Evolutionary conservation across 257 asterid species (phyloP), one percentile per base, ranked within the genome.

Genomic region (Primulina tabacum): DNA sequence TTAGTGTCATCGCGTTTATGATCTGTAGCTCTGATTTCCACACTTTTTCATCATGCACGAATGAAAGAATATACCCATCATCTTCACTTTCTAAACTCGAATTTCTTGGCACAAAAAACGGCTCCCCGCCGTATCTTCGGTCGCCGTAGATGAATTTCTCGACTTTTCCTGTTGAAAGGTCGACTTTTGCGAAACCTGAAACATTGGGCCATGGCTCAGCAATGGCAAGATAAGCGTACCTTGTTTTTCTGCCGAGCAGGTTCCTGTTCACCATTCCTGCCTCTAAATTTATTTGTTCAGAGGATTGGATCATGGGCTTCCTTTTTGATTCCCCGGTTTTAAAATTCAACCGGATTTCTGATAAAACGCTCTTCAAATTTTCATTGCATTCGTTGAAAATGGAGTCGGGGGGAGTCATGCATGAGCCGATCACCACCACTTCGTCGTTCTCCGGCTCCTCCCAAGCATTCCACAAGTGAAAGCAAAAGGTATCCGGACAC

Each of bases 131-230:
- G 14, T 40, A 82, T 55, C 37, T 77, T 2, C 29, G 18, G 4
- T 75, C 77, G 4, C 87, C 87, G 63, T 79, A 82, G 14, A 82
- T 40, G 34, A 67, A 75, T 17, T 82, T 79, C n/a, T 74, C 14
- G 0, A 77, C 65, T 34, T 77, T 55, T 6, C 87, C 81, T 1
- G 63, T 71, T 2, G 14, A 57, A 6, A 82, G 75, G 66, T 82
- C 82, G 1, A 82, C 82, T 56, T 82, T 82, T 4, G 87, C 84
- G 7, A 82, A 79, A 1, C 87, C 87, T 0, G 77, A 79, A 0
- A 82, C 87, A 67, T 75, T 82, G 4, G 87, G 87, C 87, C 87
- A 82, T 11, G 87, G 84, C 70, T 82, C 87, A 0, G 83, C 86
- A 0, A 82, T 76, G 1, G 81, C 86, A 1, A 82, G 81, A 61